Base-by-base conservation (phyloP, 148 eudicot genomes). In the Talinum fruticosum region DNA sequence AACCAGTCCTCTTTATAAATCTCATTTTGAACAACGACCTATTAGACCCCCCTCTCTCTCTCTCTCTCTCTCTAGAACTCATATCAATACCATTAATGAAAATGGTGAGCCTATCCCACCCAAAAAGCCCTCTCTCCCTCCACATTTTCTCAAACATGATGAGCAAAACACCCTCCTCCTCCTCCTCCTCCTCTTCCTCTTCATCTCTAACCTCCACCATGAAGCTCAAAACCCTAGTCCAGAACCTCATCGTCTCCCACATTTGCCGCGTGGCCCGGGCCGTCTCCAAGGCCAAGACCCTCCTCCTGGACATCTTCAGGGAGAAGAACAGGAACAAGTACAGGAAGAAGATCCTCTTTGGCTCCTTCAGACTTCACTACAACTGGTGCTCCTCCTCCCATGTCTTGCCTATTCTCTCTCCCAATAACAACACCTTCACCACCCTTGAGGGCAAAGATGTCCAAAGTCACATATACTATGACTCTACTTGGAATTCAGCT, bases 361-460 rank as follows among this genome's bases (percentile, higher is more conserved):
- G 97, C 6, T 96, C 99, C 0, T 93, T 96, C 78, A 79, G 99
- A 69, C 83, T 93, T 10, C 93, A 96, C 73, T 91, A 93, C 66
- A 96, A 91, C 59, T 96, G 97, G 97, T 88, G 97, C 66, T 87
- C 93, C 3, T 89, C 92, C 6, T 87, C 92, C 23, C 97, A 90
- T 74, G 90, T 90, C 53, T 75, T 87, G 78, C 96, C 98, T 28
- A 82, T 90, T 47, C 81, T 90, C 23, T 83, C 88, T 28, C 85
- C 87, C 13, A 68, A 23, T 72, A 71, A 19, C 28, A 28, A 41
- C 51, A 21, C 32, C 57, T 0, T 2, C 66, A 62, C 32, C 13
- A 35, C 68, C 30, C 57, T 5, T 36, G 66, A 57, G 64, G 24
- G 28, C 64, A 57, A n/a, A 21, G n/a, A 57, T 57, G 26, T 23